These are phyloP conservation scores for Ceratobasidium sp. DNA, from an alignment of 1,284 basidiomycete species.

Conservation along the genomic window DNA sequence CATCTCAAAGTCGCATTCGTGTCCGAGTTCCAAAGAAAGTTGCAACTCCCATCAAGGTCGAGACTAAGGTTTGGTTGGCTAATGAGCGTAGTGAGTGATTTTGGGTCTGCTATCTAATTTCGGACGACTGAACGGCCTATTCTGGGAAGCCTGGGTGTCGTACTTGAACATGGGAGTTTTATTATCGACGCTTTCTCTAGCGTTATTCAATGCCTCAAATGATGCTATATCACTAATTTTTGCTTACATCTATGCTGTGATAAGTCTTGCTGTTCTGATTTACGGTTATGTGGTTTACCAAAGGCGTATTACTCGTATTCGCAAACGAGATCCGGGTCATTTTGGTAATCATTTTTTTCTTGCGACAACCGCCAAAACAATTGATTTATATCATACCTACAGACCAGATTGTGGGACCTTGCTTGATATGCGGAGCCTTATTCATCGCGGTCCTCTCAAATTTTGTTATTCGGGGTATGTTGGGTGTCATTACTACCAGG, in stretches of 20 bases:
- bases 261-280: conserved; percentile 77
- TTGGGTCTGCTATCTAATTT: neutral
- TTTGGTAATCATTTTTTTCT: conserved; percentile 73
- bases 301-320: conserved; percentile 90
- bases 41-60: conserved; percentile 89
- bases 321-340: conserved; percentile 88
- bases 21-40: conserved; percentile 88
- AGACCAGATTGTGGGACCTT: conserved; percentile 86
- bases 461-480: conserved; percentile 83
- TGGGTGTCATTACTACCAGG: neutral
- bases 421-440: conserved; percentile 81
- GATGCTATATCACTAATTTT: conserved; percentile 82
- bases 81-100: conserved; percentile 87
- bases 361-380: conserved; percentile 5
- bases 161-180: conserved; percentile 91
- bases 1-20: conserved; percentile 63
- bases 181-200: conserved; percentile 86
- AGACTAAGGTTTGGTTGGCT: conserved; percentile 99
- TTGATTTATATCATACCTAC: conserved; percentile 26
- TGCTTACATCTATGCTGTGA: conserved; percentile 85
- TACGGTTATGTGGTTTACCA: conserved; percentile 93
- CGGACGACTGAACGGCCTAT: neutral
- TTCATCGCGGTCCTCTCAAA: conserved; percentile 89
- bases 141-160: conserved; percentile 81
- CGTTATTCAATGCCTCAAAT: conserved; percentile 87